Conservation (phyloP, 495 filamentous ascomycete species). For the Apiosordaria backusii region DNA sequence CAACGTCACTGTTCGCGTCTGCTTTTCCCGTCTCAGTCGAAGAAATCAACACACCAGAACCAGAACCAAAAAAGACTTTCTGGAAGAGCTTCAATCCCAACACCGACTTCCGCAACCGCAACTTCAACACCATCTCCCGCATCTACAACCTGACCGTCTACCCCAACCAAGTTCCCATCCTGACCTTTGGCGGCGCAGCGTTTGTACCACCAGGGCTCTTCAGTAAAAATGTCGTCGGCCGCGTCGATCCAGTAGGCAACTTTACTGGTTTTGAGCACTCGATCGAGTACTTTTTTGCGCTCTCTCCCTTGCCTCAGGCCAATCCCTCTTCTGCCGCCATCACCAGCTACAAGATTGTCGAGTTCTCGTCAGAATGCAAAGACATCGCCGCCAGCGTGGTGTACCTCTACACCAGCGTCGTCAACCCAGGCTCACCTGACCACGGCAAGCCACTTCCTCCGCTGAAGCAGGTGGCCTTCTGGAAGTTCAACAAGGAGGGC, state of each 20-base stretch:
- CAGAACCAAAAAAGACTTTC: slow-evolving; percentile 2
- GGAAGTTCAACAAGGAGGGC: slow-evolving; percentile 34
- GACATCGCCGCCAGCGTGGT: slow-evolving; percentile 35
- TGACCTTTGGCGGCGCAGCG: slow-evolving; percentile 22
- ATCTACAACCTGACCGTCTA: slow-evolving; percentile 44
- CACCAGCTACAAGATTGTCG: slow-evolving; percentile 32
- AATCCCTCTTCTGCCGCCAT: slow-evolving; percentile 29
- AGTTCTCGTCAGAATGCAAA: slow-evolving; percentile 34
- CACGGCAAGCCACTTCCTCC: slow-evolving; percentile 29
- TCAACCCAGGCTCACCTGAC: slow-evolving; percentile 26
- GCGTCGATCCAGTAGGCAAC: slow-evolving; percentile 37
- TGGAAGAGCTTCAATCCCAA: slow-evolving; percentile 15
- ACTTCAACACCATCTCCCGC: slow-evolving; percentile 35
- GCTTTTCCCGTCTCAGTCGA: not conserved
- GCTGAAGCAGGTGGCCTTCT: slow-evolving; percentile 38
- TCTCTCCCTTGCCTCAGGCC: slow-evolving; percentile 32
- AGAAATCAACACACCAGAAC: not conserved
- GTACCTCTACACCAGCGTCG: slow-evolving; percentile 35
- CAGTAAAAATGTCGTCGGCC: slow-evolving; percentile 32
- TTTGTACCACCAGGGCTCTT: slow-evolving; percentile 39
- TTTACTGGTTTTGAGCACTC: slow-evolving; percentile 38
- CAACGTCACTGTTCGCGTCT: not conserved
- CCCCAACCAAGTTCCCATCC: slow-evolving; percentile 40
- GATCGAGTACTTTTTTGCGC: slow-evolving; percentile 41
- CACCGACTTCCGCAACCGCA: slow-evolving; percentile 26